Evolutionary conservation across 1,284 basidiomycete species (phyloP).

Genomic region (Pascua sp.): DNA sequence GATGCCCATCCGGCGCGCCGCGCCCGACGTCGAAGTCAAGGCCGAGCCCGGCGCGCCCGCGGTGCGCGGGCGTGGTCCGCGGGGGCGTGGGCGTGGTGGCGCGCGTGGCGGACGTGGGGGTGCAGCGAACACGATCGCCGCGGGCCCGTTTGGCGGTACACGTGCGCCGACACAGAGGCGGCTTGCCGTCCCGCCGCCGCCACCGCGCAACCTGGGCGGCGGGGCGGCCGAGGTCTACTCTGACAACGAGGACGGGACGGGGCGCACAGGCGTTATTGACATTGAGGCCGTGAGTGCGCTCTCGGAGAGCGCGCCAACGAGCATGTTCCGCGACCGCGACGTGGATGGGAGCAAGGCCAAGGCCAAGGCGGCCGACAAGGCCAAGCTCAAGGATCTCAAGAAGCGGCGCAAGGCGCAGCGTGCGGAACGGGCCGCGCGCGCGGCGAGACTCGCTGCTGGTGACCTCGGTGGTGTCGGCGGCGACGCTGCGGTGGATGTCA

Average conservation of each 20-base stretch:
- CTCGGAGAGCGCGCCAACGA: conserved; percentile 86
- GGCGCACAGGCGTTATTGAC: conserved; percentile 65
- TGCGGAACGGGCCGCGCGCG: conserved; percentile 18
- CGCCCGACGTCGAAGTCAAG: conserved; percentile 13
- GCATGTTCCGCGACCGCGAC: conserved; percentile 55
- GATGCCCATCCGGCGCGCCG: conserved; percentile 37
- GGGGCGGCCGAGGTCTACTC: conserved; percentile 57
- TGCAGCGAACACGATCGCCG: conserved; percentile 11
- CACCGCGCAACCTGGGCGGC: conserved; percentile 9
- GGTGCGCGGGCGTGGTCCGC: conserved; percentile 9
- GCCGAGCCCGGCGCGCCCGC: conserved; percentile 2
- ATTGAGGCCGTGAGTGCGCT: conserved; percentile 75
- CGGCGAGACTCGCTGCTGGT: background rate
- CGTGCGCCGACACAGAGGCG: conserved; percentile 2
- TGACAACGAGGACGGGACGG: conserved; percentile 79
- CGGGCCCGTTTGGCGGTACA: conserved; percentile 17
- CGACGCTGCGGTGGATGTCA: conserved; percentile 20
- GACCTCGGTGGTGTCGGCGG: conserved; percentile 5
- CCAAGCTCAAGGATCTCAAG: conserved; percentile 36
- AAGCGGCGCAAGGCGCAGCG: conserved; percentile 21
- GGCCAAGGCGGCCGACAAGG: conserved; percentile 41
- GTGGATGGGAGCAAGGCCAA: conserved; percentile 43
- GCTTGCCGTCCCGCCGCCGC: conserved; percentile 10
- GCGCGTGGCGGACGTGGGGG: conserved; percentile 32
- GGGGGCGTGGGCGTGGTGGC: conserved; percentile 55